Evolutionary conservation across 768 basidiomycete genomes (phyloP), one percentile per base, ranked within the genome.

Genomic region (Coprinopsis cinerea): DNA sequence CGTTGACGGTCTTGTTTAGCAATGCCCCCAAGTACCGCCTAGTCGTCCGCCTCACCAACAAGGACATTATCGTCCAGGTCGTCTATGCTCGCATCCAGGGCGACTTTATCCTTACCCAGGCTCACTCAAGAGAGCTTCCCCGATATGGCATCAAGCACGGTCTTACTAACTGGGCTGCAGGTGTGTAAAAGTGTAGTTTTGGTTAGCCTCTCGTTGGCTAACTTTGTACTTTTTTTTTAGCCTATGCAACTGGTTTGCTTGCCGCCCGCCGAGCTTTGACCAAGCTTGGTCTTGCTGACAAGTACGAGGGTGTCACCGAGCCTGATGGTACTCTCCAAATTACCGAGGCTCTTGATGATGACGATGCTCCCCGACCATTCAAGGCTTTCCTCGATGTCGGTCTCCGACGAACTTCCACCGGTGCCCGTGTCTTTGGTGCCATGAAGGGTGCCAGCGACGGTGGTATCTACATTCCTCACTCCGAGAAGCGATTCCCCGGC

Each of bases 41-140:
- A 44, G 96, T 98, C 55, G 96, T 99, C 66, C 92, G 96, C 60
- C 93, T 98, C 83, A 95, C 94, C 60, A 98, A 99, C 83, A 88
- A 80, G 74, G 83, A 96, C 63, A 82, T 97, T 70, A 92, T 96
- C 67, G 85, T 85, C 61, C 92, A 95, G 70, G 85, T 99, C 64
- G 79, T 92, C 69, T 98, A 97, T 64, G 94, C 96, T 57, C 96
- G 95, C 61, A 77, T 99, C 55, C 92, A 95, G 71, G 96, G 96
- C 55, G 96, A 99, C 71, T 89, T 95, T 62, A 81, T 98, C 59
- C 77, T 99, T 59, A 81, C 82, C 49, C 77, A 90, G 44, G 96
- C 96, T 53, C 82, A 78, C 58, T 96, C 96, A 45, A 77, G 75
- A 64, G 96, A 99, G 71, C 86, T 98, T 43, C 92, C 92, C 49